Percentiles rank a stretch among this genome's conserved stretches.
Conservation (phyloP, 2,329 filamentous ascomycete species). For the Massarina eburnea region DNA sequence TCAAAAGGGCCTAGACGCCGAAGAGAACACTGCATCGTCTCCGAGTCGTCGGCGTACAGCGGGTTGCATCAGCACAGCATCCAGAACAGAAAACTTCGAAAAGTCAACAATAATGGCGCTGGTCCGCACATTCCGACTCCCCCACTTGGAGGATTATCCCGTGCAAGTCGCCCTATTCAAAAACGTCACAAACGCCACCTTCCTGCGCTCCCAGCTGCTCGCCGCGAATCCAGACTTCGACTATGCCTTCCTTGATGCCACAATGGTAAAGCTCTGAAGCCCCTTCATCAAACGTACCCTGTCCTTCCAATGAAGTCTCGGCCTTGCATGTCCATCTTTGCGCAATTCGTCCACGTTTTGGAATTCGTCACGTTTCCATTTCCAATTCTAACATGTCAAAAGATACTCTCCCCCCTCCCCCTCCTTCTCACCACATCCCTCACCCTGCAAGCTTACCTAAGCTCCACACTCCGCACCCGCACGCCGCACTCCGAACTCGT, state of each 20-base stretch:
- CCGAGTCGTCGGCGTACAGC: not conserved
- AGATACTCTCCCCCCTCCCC: constrained; percentile 71
- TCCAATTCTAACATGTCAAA: constrained; percentile 33
- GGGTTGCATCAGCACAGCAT: constrained; percentile 2
- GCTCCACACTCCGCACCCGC: constrained; percentile 63
- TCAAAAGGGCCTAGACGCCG: not conserved
- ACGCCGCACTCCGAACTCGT: constrained; percentile 92
- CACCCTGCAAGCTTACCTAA: constrained; percentile 66
- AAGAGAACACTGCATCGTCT: constrained; percentile 6
- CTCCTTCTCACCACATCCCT: constrained; percentile 75
- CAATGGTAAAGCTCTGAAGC: constrained; percentile 55
- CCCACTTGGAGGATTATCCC: constrained; percentile 72
- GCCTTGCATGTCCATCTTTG: no score
- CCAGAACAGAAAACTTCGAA: no score
- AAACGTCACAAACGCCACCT: constrained; percentile 73
- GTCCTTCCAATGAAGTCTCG: no score
- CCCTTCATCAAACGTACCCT: constrained; percentile 56
- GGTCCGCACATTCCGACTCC: constrained; percentile 69
- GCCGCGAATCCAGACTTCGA: constrained; percentile 82
- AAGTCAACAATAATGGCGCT: constrained; percentile 51
- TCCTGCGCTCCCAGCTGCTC: constrained; percentile 81
- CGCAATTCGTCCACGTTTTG: constrained; percentile 63
- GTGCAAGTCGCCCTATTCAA: constrained; percentile 76
- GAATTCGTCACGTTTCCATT: not conserved
- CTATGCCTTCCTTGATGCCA: constrained; percentile 90